These are phyloP conservation scores for Talaromyces nanjingensis DNA, from an alignment of 495 filamentous ascomycete species.

Conservation along the genomic window DNA sequence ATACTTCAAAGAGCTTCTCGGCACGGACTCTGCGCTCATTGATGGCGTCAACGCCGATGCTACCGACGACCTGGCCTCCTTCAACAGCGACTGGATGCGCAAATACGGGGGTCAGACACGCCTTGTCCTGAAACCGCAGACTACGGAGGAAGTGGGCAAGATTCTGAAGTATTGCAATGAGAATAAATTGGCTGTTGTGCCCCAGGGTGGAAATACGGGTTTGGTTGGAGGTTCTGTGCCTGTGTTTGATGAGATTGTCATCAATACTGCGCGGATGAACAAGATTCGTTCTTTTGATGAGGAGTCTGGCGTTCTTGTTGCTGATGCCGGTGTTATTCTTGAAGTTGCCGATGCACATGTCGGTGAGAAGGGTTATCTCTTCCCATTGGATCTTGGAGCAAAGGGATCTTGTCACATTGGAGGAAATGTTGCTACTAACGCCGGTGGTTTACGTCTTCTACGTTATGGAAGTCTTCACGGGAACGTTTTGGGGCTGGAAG, in stretches of 20 bases:
- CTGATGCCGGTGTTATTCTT: conserved; percentile 83
- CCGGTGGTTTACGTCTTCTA: conserved; percentile 81
- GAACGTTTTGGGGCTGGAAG: conserved; percentile 85
- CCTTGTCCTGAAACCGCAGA: conserved; percentile 77
- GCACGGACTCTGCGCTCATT: conserved; percentile 69
- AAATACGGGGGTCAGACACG: conserved; percentile 91
- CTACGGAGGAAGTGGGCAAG: conserved; percentile 77
- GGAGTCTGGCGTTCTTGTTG: conserved; percentile 84
- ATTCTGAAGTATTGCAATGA: conserved; percentile 92
- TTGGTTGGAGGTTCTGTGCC: conserved; percentile 92
- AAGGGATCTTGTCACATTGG: conserved; percentile 97
- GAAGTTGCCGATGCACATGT: conserved; percentile 82
- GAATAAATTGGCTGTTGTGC: conserved; percentile 85
- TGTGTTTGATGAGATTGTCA: conserved; percentile 94
- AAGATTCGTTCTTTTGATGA: conserved; percentile 85
- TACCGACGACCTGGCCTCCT: conserved; percentile 76
- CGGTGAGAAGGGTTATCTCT: conserved; percentile 71
- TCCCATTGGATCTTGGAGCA: conserved; percentile 90
- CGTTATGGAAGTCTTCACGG: conserved; percentile 93
- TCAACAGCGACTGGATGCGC: conserved; percentile 98
- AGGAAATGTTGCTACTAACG: conserved; percentile 97
- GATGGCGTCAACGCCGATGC: conserved; percentile 70
- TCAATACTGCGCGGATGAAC: conserved; percentile 85
- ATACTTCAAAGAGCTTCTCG: conserved; percentile 71
- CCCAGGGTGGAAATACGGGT: conserved; percentile 94